Base-by-base conservation (phyloP, 1,284 basidiomycete species). In the Cystobasidium sp. region DNA sequence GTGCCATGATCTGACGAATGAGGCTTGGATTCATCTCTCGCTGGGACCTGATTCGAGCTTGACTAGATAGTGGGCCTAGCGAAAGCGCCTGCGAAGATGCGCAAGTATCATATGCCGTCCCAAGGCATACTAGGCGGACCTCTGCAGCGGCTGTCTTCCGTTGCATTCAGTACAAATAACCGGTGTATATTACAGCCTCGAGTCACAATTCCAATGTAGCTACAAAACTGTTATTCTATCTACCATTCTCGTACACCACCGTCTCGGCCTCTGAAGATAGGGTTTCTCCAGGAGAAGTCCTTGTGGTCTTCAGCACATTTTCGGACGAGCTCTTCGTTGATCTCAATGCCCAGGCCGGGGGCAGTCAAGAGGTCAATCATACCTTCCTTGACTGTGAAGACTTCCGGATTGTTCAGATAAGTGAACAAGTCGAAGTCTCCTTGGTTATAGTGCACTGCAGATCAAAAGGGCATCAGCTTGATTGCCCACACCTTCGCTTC, bases 341-440 rank as follows among this genome's bases (percentile, higher is more conserved):
- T 85, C 77, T 87, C 84, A 55, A 91, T 87, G 14, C 90, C 91
- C 7, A 92, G 83, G 7, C 90, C 90, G 10, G 88, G 86, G 0
- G 86, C 88, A 77, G 85, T 83, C 7, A 89, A 83, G 1, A 87
- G 84, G 16, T 85, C 83, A 58, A 92, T 84, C 76, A 87, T 85
- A 0, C 90, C 90, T 47, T 88, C 84, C 71, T 85, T 84, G 31
- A 91, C 86, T 3, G 84, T 81, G 78, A 91, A 91, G 3, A 91
- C 86, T 5, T 84, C 84, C 2, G 84, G 83, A 77, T 85, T 84
- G 63, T 76, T 76, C 12, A 78, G 49, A 58, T 83, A 84, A 1
- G 89, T 91, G 80, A 88, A 87, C 16, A 91, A 85, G 79, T 92
- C 90, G 56, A 87, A 88, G 31, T 81, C 83, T 37, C 87, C 87